These are phyloP conservation scores for Pseudomicrostroma phylloplanum DNA, from an alignment of 1,284 basidiomycete genomes.

Conservation along the genomic window DNA sequence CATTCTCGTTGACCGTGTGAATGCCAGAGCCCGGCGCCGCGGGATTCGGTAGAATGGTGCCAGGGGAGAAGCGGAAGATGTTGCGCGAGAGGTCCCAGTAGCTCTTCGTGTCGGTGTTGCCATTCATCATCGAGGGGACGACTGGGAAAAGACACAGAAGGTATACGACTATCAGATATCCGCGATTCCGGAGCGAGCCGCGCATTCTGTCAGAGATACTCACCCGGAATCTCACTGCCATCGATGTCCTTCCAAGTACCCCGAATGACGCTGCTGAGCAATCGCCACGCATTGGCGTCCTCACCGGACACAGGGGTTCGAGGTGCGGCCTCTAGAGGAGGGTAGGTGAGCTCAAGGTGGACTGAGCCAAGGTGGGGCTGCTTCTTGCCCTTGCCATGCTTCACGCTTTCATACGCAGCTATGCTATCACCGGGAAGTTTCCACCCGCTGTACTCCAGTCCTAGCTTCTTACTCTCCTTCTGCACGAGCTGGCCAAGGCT, in stretches of 20 bases:
- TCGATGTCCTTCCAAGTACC: slow-evolving; percentile 47
- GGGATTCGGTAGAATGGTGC: slow-evolving; percentile 49
- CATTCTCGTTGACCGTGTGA: slow-evolving; percentile 65
- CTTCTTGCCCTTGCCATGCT: background rate
- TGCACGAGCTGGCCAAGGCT: slow-evolving; percentile 55
- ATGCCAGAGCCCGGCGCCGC: slow-evolving; percentile 53
- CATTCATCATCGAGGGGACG: slow-evolving; percentile 58
- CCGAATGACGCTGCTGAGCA: slow-evolving; percentile 58
- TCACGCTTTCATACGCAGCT: slow-evolving; percentile 13
- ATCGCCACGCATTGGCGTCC: slow-evolving; percentile 52
- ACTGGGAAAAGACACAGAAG: no score
- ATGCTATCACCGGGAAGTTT: background rate
- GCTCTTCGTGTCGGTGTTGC: slow-evolving; percentile 56
- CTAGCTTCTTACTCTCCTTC: slow-evolving; percentile 55
- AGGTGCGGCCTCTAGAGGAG: slow-evolving; percentile 59
- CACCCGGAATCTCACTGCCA: slow-evolving; percentile 46
- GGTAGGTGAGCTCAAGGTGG: slow-evolving; percentile 50
- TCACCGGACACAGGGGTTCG: slow-evolving; percentile 54
- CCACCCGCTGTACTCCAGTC: slow-evolving; percentile 58
- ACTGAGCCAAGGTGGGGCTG: slow-evolving; percentile 10
- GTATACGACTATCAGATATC: no score
- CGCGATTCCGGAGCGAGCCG: no score
- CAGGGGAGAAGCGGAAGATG: slow-evolving; percentile 57
- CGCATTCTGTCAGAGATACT: no score
- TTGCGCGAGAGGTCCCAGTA: slow-evolving; percentile 58